phyloP scores from a whole-genome alignment of 305 asterid genomes.

The Rubia tinctorum region DNA sequence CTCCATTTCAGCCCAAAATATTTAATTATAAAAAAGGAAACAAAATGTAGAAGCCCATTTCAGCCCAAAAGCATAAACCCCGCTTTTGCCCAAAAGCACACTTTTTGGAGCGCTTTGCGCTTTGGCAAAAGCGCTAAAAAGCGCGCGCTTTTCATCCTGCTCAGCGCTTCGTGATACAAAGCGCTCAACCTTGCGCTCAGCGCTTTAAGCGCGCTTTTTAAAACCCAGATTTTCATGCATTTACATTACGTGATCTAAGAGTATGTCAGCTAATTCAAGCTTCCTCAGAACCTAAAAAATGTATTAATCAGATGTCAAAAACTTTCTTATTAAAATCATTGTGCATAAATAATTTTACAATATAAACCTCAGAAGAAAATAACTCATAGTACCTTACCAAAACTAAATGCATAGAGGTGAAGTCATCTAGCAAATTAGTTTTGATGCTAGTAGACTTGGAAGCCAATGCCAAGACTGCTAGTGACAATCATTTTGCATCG shows the following conservation, averaged over 20 bases:
- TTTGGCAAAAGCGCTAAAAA: too few relatives aligned
- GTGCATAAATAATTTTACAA: slow-evolving; percentile 15
- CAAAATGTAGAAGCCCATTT: too few relatives aligned
- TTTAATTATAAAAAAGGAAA: too few relatives aligned
- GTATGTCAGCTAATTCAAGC: slow-evolving; percentile 84
- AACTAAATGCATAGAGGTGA: background rate
- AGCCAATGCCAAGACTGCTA: background rate
- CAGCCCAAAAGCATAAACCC: too few relatives aligned
- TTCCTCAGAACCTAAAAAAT: slow-evolving; percentile 75
- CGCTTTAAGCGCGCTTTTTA: too few relatives aligned
- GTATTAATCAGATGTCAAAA: slow-evolving; percentile 11
- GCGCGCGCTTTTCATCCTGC: too few relatives aligned
- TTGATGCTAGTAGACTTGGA: background rate
- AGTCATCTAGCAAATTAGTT: background rate
- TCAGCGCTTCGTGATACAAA: too few relatives aligned
- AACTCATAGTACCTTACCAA: slow-evolving; percentile 1
- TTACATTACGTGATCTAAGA: slow-evolving; percentile 81
- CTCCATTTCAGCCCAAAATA: too few relatives aligned
- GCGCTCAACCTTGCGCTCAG: too few relatives aligned
- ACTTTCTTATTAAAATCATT: slow-evolving; percentile 11
- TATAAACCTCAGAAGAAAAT: slow-evolving; percentile 48
- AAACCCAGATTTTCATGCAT: slow-evolving; percentile 41
- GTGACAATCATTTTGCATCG: background rate
- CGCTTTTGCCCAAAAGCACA: too few relatives aligned
- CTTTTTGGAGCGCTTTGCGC: too few relatives aligned